Percentiles rank a stretch among this genome's conserved stretches.
Evolutionary conservation across 352 stramenopile species (phyloP).

Genomic region (Globisporangium paddicum): DNA sequence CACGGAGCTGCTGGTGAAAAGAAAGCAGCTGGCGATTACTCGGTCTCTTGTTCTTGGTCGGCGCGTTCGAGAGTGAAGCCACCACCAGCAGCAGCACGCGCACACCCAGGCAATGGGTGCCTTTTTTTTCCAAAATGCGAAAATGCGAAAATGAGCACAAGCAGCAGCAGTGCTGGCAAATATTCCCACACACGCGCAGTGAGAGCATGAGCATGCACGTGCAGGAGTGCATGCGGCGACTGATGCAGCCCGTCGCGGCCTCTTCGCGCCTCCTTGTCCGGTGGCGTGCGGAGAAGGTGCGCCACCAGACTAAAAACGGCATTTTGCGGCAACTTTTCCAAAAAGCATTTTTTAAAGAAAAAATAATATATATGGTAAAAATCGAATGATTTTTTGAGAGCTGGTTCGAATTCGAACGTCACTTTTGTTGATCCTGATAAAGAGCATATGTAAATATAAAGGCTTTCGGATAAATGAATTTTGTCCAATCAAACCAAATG

Average conservation of each 20-base stretch:
- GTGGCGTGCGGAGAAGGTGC: too few relatives aligned
- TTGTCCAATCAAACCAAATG: not conserved
- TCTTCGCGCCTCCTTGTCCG: too few relatives aligned
- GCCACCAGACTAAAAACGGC: too few relatives aligned
- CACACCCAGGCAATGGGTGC: conserved; percentile 1
- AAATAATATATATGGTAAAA: not conserved
- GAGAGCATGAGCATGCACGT: not conserved
- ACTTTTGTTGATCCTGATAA: not conserved
- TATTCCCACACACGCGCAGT: not conserved
- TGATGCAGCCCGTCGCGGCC: conserved; percentile 1
- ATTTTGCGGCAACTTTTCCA: too few relatives aligned
- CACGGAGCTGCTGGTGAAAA: not conserved
- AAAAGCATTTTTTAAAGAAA: not conserved
- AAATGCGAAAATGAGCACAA: not conserved
- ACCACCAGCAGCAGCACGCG: not conserved
- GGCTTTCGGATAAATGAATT: not conserved
- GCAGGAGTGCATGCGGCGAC: not conserved
- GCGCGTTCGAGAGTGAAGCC: conserved; percentile 1
- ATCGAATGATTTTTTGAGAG: not conserved
- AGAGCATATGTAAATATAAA: not conserved
- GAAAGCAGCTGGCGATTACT: conserved; percentile 1
- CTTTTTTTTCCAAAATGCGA: not conserved
- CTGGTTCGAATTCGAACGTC: conserved; percentile 1
- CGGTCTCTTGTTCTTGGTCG: too few relatives aligned
- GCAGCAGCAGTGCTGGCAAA: not conserved